Percentiles rank a stretch among this genome's conserved stretches.
Conservation (phyloP, 2,329 filamentous ascomycete species). For the Alternaria solani region DNA sequence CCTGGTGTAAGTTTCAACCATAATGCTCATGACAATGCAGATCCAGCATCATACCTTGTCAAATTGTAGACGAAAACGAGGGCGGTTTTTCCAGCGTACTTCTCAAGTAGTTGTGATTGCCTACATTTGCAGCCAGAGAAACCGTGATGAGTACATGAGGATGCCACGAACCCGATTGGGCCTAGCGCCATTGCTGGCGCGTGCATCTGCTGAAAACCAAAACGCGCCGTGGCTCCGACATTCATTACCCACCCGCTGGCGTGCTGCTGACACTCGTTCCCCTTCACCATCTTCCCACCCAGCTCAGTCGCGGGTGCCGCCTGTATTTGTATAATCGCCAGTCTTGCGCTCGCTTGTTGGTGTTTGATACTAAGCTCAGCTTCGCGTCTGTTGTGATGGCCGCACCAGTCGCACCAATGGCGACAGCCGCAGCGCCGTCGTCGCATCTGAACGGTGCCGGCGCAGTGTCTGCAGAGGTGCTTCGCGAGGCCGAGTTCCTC, state of each 20-base stretch:
- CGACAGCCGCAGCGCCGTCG: constrained; percentile 39
- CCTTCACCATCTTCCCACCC: constrained; percentile 32
- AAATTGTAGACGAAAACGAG: background rate
- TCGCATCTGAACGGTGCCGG: constrained; percentile 44
- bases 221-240: constrained; percentile 18
- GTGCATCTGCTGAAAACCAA: constrained; percentile 17
- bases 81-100: background rate
- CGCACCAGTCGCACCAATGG: constrained; percentile 39
- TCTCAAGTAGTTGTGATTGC: background rate
- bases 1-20: background rate
- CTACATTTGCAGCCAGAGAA: constrained; percentile 14
- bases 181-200: constrained; percentile 26
- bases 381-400: constrained; percentile 29
- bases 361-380: constrained; percentile 28
- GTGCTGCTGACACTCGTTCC: constrained; percentile 33
- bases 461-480: constrained; percentile 48
- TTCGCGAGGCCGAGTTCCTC: constrained; percentile 64
- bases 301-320: constrained; percentile 31
- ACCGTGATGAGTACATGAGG: constrained; percentile 20
- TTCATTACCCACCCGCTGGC: constrained; percentile 13
- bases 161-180: constrained; percentile 13
- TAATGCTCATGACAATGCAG: background rate
- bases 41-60: background rate
- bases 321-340: constrained; percentile 39
- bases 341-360: constrained; percentile 21